A percentile compares a stretch with the other conserved stretches of the same genome.
These are phyloP conservation scores for Dacryopinax primogenitus DNA, from an alignment of 768 basidiomycete genomes.

Conservation along the genomic window DNA sequence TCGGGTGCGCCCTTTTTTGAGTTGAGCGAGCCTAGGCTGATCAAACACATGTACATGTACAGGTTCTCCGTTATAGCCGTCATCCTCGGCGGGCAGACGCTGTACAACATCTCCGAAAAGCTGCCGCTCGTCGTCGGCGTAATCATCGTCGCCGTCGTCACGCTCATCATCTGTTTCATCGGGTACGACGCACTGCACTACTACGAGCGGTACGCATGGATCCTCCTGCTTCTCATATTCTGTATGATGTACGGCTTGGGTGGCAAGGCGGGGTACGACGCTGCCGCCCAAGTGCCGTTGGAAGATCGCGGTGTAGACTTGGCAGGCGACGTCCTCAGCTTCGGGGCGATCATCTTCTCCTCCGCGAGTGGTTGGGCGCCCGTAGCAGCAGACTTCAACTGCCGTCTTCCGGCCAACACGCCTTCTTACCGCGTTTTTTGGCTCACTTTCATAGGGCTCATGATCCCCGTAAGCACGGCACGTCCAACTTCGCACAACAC, in stretches of 20 bases:
- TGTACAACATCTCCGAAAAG: constrained; percentile 34
- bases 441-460: constrained; percentile 40
- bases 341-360: constrained; percentile 42
- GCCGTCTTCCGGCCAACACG: constrained; percentile 36
- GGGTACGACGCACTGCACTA: constrained; percentile 26
- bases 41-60: constrained; percentile 23
- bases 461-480: constrained; percentile 30
- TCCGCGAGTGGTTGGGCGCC: constrained; percentile 40
- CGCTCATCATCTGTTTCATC: background rate
- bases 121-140: constrained; percentile 39
- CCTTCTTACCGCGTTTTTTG: constrained; percentile 35
- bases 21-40: background rate
- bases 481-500: background rate
- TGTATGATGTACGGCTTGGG: constrained; percentile 42
- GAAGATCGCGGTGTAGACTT: constrained; percentile 37
- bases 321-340: constrained; percentile 39
- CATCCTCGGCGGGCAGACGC: constrained; percentile 43
- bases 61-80: constrained; percentile 39
- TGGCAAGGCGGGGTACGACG: constrained; percentile 35
- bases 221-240: constrained; percentile 34
- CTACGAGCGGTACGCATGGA: constrained; percentile 48
- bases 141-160: constrained; percentile 27
- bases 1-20: constrained; percentile 1
- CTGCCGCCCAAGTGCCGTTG: constrained; percentile 31
- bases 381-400: constrained; percentile 44